A percentile compares a stretch with the other conserved stretches of the same genome.
phyloP scores from a whole-genome alignment of 1,284 basidiomycete genomes.

The Flammula alnicola region DNA sequence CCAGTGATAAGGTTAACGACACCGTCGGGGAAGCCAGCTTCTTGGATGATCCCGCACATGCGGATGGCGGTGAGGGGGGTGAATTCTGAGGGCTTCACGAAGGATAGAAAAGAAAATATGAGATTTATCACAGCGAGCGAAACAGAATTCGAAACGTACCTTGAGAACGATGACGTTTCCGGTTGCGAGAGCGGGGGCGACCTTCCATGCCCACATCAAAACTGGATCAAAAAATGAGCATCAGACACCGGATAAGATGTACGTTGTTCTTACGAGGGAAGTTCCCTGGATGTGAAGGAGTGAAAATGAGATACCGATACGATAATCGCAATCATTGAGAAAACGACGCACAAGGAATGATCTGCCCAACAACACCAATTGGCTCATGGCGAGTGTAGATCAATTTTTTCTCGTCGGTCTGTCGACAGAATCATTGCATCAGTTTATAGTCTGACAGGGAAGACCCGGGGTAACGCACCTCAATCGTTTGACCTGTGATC shows the following conservation, averaged over 20 bases:
- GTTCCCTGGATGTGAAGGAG: slow-evolving; percentile 42
- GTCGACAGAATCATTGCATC: background rate
- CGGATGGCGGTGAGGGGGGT: slow-evolving; percentile 84
- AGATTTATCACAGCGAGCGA: background rate
- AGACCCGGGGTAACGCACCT: slow-evolving; percentile 46
- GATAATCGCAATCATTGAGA: background rate
- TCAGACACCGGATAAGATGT: background rate
- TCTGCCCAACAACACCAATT: slow-evolving; percentile 88
- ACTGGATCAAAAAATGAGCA: slow-evolving; percentile 41
- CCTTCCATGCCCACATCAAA: slow-evolving; percentile 81
- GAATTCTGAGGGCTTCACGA: slow-evolving; percentile 84
- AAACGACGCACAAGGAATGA: slow-evolving; percentile 72
- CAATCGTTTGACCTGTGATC: slow-evolving; percentile 81
- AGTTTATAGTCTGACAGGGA: no score
- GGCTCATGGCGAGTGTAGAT: slow-evolving; percentile 91
- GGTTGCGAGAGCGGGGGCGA: slow-evolving; percentile 81
- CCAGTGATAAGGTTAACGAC: slow-evolving; percentile 83
- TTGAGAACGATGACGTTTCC: slow-evolving; percentile 88
- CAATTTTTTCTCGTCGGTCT: slow-evolving; percentile 73
- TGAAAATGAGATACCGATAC: slow-evolving; percentile 4
- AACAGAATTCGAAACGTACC: slow-evolving; percentile 23
- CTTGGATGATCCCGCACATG: slow-evolving; percentile 51
- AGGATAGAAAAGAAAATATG: background rate
- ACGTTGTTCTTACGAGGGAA: slow-evolving; percentile 57
- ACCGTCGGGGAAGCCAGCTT: slow-evolving; percentile 71